A percentile compares a stretch with the other conserved stretches of the same genome.
These are phyloP conservation scores for Macrolepiota dolichaula DNA, from an alignment of 768 basidiomycete species.

Conservation along the genomic window DNA sequence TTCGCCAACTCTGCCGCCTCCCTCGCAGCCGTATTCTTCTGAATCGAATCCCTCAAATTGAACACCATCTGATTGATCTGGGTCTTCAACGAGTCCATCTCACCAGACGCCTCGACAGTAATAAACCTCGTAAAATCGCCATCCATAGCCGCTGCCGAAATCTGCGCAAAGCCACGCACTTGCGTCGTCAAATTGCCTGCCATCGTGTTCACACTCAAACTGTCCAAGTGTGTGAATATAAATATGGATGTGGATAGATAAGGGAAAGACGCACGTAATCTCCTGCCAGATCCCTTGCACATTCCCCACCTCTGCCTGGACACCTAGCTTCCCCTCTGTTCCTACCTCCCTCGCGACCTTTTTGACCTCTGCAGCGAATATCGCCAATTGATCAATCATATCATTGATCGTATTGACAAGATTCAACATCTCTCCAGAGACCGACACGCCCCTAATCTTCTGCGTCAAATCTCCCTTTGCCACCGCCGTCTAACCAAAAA, in stretches of 20 bases:
- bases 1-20: slow-evolving; percentile 99
- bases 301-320: slow-evolving; percentile 94
- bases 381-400: slow-evolving; percentile 59
- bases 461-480: slow-evolving; percentile 90
- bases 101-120: slow-evolving; percentile 96
- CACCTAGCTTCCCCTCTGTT: slow-evolving; percentile 97
- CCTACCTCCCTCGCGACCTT: slow-evolving; percentile 97
- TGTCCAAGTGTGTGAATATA: no score
- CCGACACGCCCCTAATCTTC: slow-evolving; percentile 90
- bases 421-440: slow-evolving; percentile 94
- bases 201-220: slow-evolving; percentile 97
- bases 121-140: slow-evolving; percentile 99
- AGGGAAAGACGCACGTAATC: slow-evolving; percentile 73
- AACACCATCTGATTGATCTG: slow-evolving; percentile 99
- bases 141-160: slow-evolving; percentile 97
- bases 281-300: slow-evolving; percentile 99
- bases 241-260: no score
- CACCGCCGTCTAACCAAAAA: slow-evolving; percentile 74
- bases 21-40: slow-evolving; percentile 97
- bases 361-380: slow-evolving; percentile 68
- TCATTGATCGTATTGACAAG: slow-evolving; percentile 97
- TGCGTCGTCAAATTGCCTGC: slow-evolving; percentile 94
- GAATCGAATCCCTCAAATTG: slow-evolving; percentile 92
- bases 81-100: slow-evolving; percentile 99
- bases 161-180: slow-evolving; percentile 98